These are phyloP conservation scores for Fusarium sp. DNA, from an alignment of 2,329 filamentous ascomycete species.

Conservation along the genomic window DNA sequence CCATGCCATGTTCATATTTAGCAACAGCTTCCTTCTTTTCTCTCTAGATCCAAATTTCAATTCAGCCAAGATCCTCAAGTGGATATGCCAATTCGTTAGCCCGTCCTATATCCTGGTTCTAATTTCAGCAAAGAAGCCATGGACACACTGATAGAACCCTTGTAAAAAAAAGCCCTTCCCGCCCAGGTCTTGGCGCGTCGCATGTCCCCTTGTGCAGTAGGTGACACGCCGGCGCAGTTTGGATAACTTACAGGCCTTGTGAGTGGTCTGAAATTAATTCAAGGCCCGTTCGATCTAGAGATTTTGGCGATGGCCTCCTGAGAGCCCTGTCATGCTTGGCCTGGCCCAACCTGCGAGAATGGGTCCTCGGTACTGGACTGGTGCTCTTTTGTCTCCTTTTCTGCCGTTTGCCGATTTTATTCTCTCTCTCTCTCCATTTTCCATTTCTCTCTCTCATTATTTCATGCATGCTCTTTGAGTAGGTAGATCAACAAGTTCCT, in stretches of 20 bases:
- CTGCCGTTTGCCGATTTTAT: constrained; percentile 3
- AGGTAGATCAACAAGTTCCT: constrained; percentile 3
- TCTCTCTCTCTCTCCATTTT: neutral
- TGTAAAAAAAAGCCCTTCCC: constrained; percentile 19
- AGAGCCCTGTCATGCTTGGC: constrained; percentile 4
- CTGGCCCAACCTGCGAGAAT: constrained; percentile 16
- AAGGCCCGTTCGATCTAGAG: constrained; percentile 8
- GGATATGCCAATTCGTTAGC: constrained; percentile 6
- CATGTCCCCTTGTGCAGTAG: neutral
- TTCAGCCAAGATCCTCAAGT: neutral
- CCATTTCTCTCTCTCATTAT: neutral
- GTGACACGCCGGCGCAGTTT: neutral
- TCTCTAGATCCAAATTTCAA: neutral
- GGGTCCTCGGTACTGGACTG: constrained; percentile 30
- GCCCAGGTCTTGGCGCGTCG: constrained; percentile 29
- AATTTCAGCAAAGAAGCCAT: neutral
- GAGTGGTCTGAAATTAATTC: constrained; percentile 21
- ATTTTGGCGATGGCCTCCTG: constrained; percentile 40
- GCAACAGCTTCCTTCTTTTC: constrained; percentile 12
- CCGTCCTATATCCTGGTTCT: constrained; percentile 1
- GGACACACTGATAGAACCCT: neutral
- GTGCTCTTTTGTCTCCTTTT: constrained; percentile 12
- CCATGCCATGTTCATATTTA: constrained; percentile 18
- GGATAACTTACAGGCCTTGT: neutral
- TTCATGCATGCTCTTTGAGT: constrained; percentile 7